phyloP scores from a whole-genome alignment of 108 stramenopile species.

The Cyclotella sp. region DNA sequence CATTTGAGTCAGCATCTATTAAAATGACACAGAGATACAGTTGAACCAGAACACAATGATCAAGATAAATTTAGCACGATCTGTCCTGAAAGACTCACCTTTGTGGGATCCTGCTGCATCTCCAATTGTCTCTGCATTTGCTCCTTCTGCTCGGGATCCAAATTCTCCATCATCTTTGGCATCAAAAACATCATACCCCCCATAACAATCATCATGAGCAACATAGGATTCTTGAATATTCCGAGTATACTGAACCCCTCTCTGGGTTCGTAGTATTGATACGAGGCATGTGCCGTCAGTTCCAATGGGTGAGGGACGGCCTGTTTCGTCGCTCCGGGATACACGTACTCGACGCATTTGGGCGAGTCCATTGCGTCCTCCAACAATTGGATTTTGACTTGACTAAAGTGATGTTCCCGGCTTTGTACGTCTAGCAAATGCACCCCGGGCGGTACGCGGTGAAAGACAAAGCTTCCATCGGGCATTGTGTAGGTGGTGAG shows the following conservation, averaged over 20 bases:
- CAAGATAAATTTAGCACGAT: neutral
- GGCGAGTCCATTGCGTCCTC: conserved; percentile 72
- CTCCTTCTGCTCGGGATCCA: conserved; percentile 89
- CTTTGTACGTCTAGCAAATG: conserved; percentile 84
- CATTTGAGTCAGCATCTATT: conserved; percentile 73
- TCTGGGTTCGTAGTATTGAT: conserved; percentile 79
- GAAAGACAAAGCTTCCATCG: conserved; percentile 76
- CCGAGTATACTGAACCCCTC: conserved; percentile 71
- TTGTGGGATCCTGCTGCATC: conserved; percentile 86
- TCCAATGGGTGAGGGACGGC: conserved; percentile 73
- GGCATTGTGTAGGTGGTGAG: conserved; percentile 71
- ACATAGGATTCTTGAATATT: conserved; percentile 90
- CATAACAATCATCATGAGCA: conserved; percentile 84
- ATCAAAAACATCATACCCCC: conserved; percentile 80
- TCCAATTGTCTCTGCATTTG: conserved; percentile 88
- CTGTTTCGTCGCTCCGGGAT: conserved; percentile 80
- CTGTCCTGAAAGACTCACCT: conserved; percentile 34
- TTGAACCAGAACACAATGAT: neutral
- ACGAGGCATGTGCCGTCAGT: conserved; percentile 75
- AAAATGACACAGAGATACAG: neutral
- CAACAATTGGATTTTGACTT: conserved; percentile 84
- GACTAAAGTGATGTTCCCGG: conserved; percentile 70
- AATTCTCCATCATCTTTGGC: conserved; percentile 91
- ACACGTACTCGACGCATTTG: conserved; percentile 88
- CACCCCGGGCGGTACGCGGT: conserved; percentile 81